These are phyloP conservation scores for Lasiosphaeris hirsuta DNA, from an alignment of 495 filamentous ascomycete species.

Conservation along the genomic window DNA sequence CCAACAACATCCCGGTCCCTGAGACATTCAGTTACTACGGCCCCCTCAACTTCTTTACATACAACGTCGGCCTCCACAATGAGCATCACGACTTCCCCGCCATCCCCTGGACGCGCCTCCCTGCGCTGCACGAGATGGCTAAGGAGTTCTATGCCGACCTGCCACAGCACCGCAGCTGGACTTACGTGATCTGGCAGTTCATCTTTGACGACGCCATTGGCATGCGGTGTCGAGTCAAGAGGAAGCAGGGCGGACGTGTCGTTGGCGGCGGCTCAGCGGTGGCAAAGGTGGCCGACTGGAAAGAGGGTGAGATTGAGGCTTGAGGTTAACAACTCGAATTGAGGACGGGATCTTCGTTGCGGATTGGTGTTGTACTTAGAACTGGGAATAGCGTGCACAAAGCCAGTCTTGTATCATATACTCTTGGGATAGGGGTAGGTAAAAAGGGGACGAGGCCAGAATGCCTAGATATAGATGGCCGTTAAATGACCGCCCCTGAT, in stretches of 20 bases:
- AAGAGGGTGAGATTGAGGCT: constrained; percentile 54
- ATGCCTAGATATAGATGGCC: not conserved
- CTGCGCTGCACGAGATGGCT: constrained; percentile 71
- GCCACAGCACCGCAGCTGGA: constrained; percentile 85
- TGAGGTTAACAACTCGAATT: constrained; percentile 6
- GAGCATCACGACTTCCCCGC: constrained; percentile 99
- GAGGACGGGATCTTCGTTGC: no score
- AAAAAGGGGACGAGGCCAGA: no score
- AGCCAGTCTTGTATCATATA: no score
- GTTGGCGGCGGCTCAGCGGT: constrained; percentile 40
- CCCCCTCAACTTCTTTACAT: constrained; percentile 84
- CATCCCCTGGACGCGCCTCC: constrained; percentile 86
- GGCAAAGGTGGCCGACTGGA: constrained; percentile 40
- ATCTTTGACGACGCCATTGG: constrained; percentile 84
- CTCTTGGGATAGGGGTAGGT: no score
- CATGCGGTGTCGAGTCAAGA: constrained; percentile 88
- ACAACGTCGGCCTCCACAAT: constrained; percentile 96
- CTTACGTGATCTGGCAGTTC: constrained; percentile 91
- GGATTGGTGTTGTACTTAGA: no score
- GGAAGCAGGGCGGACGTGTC: constrained; percentile 71
- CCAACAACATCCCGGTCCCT: constrained; percentile 62
- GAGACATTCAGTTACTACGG: constrained; percentile 99
- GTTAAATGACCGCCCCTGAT: not conserved
- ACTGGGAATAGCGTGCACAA: no score
- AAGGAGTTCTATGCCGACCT: constrained; percentile 89